phyloP scores from a whole-genome alignment of 371 early-diverging fungal genomes.

The Mortierella sp. region DNA sequence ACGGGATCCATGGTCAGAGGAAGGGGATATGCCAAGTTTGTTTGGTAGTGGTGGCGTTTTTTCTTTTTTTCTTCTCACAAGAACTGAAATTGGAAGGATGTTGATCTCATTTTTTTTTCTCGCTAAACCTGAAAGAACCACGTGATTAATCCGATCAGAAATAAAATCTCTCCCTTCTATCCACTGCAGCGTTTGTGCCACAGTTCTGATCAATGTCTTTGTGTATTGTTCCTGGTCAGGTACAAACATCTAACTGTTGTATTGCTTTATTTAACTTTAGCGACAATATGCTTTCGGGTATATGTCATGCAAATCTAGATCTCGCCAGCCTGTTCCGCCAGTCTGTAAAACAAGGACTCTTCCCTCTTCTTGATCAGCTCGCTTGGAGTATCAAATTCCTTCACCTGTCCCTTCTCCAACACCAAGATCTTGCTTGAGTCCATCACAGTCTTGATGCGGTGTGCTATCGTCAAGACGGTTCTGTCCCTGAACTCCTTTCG shows the following conservation, averaged over 20 bases:
- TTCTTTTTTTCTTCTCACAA: neutral
- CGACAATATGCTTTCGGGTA: neutral
- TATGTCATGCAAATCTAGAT: neutral
- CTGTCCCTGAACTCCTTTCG: conserved; percentile 69
- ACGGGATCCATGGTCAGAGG: no score
- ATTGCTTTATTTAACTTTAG: no score
- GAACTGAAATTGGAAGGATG: neutral
- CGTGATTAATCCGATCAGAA: no score
- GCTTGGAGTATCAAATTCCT: conserved; percentile 79
- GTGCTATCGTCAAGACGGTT: conserved; percentile 81
- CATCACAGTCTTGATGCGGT: conserved; percentile 82
- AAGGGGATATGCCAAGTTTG: no score
- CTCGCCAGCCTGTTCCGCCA: conserved; percentile 6
- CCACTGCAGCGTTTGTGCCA: no score
- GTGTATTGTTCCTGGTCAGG: no score
- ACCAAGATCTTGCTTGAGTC: conserved; percentile 91
- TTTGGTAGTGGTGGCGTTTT: neutral
- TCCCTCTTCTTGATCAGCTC: conserved; percentile 62
- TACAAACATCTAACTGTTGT: no score
- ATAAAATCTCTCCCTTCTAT: neutral
- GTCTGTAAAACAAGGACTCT: neutral
- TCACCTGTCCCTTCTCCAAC: conserved; percentile 79
- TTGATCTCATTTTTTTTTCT: no score
- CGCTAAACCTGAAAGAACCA: no score
- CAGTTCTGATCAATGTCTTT: no score